Base-by-base conservation (phyloP, 2,329 filamentous ascomycete genomes). In the Uncinocarpus reesii region DNA sequence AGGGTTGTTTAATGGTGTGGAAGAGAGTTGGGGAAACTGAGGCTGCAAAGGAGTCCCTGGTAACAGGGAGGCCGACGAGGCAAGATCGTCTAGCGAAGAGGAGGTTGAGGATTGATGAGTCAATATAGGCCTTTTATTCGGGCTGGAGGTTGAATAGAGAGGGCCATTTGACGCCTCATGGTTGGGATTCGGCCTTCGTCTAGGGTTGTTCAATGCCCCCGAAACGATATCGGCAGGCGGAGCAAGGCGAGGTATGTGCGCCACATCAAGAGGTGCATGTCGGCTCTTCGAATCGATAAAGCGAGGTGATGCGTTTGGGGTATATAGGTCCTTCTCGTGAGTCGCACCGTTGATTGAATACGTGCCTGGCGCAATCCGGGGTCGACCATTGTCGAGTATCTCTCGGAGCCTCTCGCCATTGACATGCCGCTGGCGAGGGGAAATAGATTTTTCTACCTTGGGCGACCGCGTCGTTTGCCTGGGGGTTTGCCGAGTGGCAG, bases 301-400 rank as follows among this genome's bases (percentile, higher is more conserved):
- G 18, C 35, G 36, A 16, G 4, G 7, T 7, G 45, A 28, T 4
- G 15, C 8, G 13, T 18, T 23, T n/a, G 20, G 42, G 16, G 18
- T 28, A 20, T 26, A 31, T 24, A 26, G 15, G 24, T 41, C 13
- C 21, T 20, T 35, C 13, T 37, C 32, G 16, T 5, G 10, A 23
- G 31, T 41, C 10, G 45, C 26, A n/a, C 26, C 18, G 11, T 34
- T 7, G 15, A 16, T 24, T 1, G 35, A 40, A n/a, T 58, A 60
- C 2, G 68, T 62, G 71, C 29, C 78, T 74, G 58, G 79, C 79
- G n/a, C 73, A 68, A 11, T 28, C 29, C 7, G 2, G 15, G n/a
- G n/a, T n/a, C 18, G 21, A 2, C 34, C 34, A 6, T 13, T 31
- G 24, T 46, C 43, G 21, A 46, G 34, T 8, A 48, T 48, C 15